Conservation (phyloP, 768 basidiomycete genomes). For the Phlebiopsis gigantea region DNA sequence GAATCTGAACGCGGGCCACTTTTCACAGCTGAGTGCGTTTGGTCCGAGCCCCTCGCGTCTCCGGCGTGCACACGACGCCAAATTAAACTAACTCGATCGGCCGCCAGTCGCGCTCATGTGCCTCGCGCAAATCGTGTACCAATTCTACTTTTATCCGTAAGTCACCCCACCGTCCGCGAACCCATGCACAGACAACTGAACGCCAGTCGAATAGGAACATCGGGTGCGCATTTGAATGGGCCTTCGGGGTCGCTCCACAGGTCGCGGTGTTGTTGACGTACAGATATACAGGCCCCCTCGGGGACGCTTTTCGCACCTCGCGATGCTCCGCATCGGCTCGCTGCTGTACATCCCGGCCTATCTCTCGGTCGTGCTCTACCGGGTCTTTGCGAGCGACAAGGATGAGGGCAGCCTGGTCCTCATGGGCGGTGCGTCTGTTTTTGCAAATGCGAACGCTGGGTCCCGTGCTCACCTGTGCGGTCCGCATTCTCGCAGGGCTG, state of each 20-base stretch:
- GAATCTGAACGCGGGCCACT: conserved; percentile 86
- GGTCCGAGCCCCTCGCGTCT: neutral
- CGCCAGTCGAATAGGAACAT: conserved; percentile 28
- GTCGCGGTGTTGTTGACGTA: neutral
- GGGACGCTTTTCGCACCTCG: conserved; percentile 75
- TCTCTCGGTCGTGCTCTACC: conserved; percentile 71
- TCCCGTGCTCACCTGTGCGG: neutral
- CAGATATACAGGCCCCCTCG: conserved; percentile 56
- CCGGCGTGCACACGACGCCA: conserved; percentile 2
- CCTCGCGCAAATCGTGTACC: conserved; percentile 88
- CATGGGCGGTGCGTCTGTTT: conserved; percentile 73
- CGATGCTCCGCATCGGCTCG: conserved; percentile 89
- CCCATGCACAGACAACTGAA: neutral
- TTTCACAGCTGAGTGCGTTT: conserved; percentile 83
- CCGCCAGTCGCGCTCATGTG: conserved; percentile 93
- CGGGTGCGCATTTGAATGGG: conserved; percentile 21
- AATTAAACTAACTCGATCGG: neutral
- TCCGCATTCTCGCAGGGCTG: conserved; percentile 41
- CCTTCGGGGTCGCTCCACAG: too few species aligned
- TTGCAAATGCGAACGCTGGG: too few species aligned
- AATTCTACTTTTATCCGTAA: conserved; percentile 87
- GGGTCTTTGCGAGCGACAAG: conserved; percentile 60
- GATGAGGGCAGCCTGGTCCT: conserved; percentile 73
- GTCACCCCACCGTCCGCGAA: conserved; percentile 23
- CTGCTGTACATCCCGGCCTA: conserved; percentile 88